Evolutionary conservation across 2,329 filamentous ascomycete genomes (phyloP), one percentile per base, ranked within the genome.

Genomic region (Diaporthe caulivora): DNA sequence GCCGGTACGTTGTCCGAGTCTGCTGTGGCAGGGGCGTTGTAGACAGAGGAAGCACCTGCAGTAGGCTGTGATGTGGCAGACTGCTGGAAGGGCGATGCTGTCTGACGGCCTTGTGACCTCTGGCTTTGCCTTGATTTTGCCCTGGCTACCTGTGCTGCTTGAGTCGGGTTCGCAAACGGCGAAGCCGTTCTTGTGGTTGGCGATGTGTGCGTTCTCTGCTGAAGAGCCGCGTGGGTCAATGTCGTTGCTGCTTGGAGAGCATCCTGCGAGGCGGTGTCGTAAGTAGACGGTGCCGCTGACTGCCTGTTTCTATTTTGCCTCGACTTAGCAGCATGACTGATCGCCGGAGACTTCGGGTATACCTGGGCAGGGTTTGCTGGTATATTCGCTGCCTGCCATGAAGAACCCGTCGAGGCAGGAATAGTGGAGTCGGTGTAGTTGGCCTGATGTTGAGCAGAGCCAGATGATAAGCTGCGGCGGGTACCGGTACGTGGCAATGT

Each of bases 101-200:
- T 79, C 29, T 81, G 81, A 21, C 76, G 79, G 7, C 75, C 80
- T 70, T 82, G 80, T 1, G 78, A 73, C 54, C 81, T 80, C n/a
- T 82, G 82, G 2, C 80, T 78, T 57, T 83, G 81, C 68, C 80
- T 78, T 17, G 84, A 84, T 72, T 79, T 79, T 15, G 80, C 76
- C 31, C 79, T 78, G 68, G 80, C 73, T 31, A 75, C 73, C 47
- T 76, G 57, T 71, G 76, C 70, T 44, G 65, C 73, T 55, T 73
- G 71, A 3, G 34, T 69, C 17, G 71, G 67, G n/a, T 62, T 73
- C 17, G 71, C 71, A 40, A 80, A 80, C 0, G 81, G 80, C 21
- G 82, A 83, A 31, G 73, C 71, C 40, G 77, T 77, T 49, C 80
- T 80, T 11, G 78, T 77, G 2, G 79, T 78, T 0, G 80, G 73